Evolutionary conservation across 2,329 filamentous ascomycete genomes (phyloP).

Genomic region (Fusarium torreyae): DNA sequence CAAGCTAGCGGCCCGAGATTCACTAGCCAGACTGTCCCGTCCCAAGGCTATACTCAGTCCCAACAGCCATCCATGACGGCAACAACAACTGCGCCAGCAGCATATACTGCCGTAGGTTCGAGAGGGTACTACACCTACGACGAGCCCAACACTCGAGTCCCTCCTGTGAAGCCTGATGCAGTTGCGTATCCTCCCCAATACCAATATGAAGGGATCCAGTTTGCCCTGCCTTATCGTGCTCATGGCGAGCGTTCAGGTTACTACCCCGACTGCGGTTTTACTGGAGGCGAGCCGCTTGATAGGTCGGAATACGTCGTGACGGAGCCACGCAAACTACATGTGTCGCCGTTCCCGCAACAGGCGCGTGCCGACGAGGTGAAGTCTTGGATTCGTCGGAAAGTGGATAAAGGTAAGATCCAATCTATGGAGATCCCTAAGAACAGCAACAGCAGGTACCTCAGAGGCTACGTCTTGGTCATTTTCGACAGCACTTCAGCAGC

Average conservation of each 20-base stretch:
- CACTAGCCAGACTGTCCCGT: slow-evolving; percentile 10
- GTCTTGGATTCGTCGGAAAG: slow-evolving; percentile 49
- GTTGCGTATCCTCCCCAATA: slow-evolving; percentile 27
- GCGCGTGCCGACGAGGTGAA: slow-evolving; percentile 44
- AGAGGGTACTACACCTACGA: slow-evolving; percentile 28
- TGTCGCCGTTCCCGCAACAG: slow-evolving; percentile 49
- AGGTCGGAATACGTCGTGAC: slow-evolving; percentile 24
- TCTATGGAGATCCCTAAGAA: slow-evolving; percentile 49
- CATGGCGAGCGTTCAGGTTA: slow-evolving; percentile 16
- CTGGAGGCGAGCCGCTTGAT: slow-evolving; percentile 3
- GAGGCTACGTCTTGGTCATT: slow-evolving; percentile 49
- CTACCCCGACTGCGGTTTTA: slow-evolving; percentile 7
- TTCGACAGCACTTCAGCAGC: slow-evolving; percentile 45
- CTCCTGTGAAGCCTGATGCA: slow-evolving; percentile 9
- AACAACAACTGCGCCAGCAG: slow-evolving; percentile 3
- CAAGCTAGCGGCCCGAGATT: slow-evolving; percentile 22
- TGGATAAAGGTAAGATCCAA: slow-evolving; percentile 44
- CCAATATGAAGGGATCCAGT: slow-evolving; percentile 31
- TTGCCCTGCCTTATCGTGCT: slow-evolving; percentile 37
- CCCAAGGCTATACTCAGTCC: slow-evolving; percentile 19
- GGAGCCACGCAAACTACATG: slow-evolving; percentile 46
- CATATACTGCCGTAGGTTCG: slow-evolving; percentile 16
- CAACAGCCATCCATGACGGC: slow-evolving; percentile 13
- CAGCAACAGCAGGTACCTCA: slow-evolving; percentile 42
- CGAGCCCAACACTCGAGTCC: not conserved